A percentile compares a stretch with the other conserved stretches of the same genome.
Evolutionary conservation across 805 yeast species (phyloP).

Genomic region (Ogataea parapolymorpha): DNA sequence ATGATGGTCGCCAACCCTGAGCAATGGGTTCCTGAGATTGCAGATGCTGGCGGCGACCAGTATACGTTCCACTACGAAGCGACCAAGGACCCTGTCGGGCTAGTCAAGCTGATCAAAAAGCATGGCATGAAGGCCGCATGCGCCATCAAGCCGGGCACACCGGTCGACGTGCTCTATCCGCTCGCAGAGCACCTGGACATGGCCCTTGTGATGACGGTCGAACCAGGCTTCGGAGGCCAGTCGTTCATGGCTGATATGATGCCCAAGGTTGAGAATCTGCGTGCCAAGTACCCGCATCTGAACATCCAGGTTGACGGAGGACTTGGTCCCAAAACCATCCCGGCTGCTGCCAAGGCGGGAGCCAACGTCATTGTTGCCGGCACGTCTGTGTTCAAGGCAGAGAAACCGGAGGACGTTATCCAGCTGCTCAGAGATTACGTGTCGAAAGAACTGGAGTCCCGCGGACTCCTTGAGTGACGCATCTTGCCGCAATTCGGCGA

Average conservation of each 20-base stretch:
- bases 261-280: slow-evolving; percentile 84
- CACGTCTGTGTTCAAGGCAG: slow-evolving; percentile 85
- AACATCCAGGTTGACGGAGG: slow-evolving; percentile 99
- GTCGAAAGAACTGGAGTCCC: slow-evolving; percentile 40
- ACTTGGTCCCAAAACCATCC: slow-evolving; percentile 80
- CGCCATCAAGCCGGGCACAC: slow-evolving; percentile 92
- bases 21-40: slow-evolving; percentile 91
- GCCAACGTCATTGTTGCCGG: slow-evolving; percentile 99
- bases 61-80: slow-evolving; percentile 97
- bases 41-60: slow-evolving; percentile 92
- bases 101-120: slow-evolving; percentile 73
- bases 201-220: slow-evolving; percentile 97
- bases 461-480: slow-evolving; percentile 37
- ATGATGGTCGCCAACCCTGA: slow-evolving; percentile 97
- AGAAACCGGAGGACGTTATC: slow-evolving; percentile 75
- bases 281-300: slow-evolving; percentile 71
- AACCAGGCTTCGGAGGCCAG: slow-evolving; percentile 99
- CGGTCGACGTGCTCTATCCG: slow-evolving; percentile 77
- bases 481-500: not conserved
- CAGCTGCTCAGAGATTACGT: slow-evolving; percentile 64
- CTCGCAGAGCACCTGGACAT: slow-evolving; percentile 79
- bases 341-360: slow-evolving; percentile 89
- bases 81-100: slow-evolving; percentile 68
- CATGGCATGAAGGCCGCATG: slow-evolving; percentile 90
- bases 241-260: slow-evolving; percentile 93